These are phyloP conservation scores for Crithidia bombi DNA, from an alignment of 208 protist species.

Conservation along the genomic window DNA sequence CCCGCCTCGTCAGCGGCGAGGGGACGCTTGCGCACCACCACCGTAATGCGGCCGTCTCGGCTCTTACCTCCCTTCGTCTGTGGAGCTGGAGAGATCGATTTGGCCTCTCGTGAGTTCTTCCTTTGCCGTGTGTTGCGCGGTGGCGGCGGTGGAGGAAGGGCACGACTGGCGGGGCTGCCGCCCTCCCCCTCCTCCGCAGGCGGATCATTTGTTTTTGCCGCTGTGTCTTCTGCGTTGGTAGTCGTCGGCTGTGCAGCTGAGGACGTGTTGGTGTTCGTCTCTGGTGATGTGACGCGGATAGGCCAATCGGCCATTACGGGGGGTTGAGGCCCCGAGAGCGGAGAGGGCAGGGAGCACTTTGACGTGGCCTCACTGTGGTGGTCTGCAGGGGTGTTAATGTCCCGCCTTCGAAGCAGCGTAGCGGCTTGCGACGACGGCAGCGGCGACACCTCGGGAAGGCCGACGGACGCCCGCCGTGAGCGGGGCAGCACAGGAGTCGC, in stretches of 20 bases:
- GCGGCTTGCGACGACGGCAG: background rate
- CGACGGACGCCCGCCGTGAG: background rate
- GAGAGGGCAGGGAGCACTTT: background rate
- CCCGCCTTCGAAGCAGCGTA: background rate
- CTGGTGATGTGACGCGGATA: background rate
- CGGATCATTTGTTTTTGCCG: background rate
- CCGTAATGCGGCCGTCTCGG: conserved; percentile 74
- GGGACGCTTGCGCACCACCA: conserved; percentile 90
- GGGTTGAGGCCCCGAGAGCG: background rate
- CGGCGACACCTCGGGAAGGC: background rate
- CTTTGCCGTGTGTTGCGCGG: background rate
- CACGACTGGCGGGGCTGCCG: background rate
- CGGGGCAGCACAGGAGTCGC: background rate
- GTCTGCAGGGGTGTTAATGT: background rate
- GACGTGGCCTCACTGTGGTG: background rate
- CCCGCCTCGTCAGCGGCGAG: conserved; percentile 49
- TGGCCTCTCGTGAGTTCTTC: background rate
- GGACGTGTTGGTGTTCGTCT: background rate
- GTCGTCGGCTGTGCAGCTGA: background rate
- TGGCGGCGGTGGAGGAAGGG: no score
- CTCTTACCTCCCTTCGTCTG: conserved; percentile 18
- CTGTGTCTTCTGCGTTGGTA: background rate
- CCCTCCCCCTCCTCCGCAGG: background rate
- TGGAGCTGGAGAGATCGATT: background rate
- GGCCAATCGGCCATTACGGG: background rate